Conservation (phyloP, 371 early-diverging fungal species). For the Apophysomyces ossiformis region DNA sequence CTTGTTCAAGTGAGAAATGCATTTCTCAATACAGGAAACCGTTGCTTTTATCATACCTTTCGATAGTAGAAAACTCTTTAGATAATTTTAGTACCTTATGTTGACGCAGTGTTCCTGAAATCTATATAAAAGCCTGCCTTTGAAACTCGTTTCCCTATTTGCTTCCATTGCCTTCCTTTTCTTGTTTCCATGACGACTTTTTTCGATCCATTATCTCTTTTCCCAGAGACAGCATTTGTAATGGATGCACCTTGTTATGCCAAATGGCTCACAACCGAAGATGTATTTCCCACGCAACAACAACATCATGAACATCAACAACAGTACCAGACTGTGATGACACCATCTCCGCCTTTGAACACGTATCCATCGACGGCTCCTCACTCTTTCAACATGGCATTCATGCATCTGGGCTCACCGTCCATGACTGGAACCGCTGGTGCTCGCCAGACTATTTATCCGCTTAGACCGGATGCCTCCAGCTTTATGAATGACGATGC, state of each 20-base stretch:
- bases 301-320: not conserved
- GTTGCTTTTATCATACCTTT: not conserved
- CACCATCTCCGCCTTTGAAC: not conserved
- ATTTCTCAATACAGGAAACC: not conserved
- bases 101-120: not conserved
- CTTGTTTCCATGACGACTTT: not conserved
- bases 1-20: conserved; percentile 6
- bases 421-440: too few species aligned
- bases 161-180: not conserved
- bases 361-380: not conserved
- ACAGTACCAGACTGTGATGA: not conserved
- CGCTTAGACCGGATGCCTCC: not conserved
- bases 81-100: conserved; percentile 6
- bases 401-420: not conserved
- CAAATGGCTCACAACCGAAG: conserved; percentile 3
- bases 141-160: not conserved
- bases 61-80: not conserved
- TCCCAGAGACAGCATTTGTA: not conserved
- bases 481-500: not conserved
- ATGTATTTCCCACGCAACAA: not conserved
- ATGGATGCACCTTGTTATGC: not conserved
- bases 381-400: not conserved
- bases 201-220: conserved; percentile 2
- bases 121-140: not conserved
- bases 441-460: not conserved